Conservation (phyloP, 78 protist species). For the Ministeria vibrans region DNA sequence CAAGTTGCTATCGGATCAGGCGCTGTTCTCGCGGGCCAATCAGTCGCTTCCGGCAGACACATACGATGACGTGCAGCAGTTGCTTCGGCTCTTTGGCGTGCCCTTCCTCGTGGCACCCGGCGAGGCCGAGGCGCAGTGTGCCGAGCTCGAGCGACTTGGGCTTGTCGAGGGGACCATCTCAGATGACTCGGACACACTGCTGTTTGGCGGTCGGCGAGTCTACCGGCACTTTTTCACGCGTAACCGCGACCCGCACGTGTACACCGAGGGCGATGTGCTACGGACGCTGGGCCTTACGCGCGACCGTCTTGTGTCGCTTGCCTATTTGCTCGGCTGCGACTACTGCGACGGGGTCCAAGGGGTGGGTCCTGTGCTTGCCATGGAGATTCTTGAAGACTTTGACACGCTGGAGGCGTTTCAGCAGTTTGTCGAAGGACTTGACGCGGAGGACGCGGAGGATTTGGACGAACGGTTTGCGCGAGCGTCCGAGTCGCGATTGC, state of each 20-base stretch:
- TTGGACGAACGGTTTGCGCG: neutral
- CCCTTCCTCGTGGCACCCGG: slow-evolving; percentile 44
- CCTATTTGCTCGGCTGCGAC: slow-evolving; percentile 55
- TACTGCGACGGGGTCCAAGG: slow-evolving; percentile 51
- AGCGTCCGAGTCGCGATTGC: neutral
- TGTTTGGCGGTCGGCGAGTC: slow-evolving; percentile 47
- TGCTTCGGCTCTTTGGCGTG: slow-evolving; percentile 42
- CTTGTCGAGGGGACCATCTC: slow-evolving; percentile 40
- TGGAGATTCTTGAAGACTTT: slow-evolving; percentile 23
- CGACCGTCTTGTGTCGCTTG: slow-evolving; percentile 14
- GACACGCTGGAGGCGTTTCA: neutral
- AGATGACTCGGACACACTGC: slow-evolving; percentile 50
- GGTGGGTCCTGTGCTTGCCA: slow-evolving; percentile 41
- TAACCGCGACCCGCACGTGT: neutral
- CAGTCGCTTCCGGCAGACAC: too few relatives aligned
- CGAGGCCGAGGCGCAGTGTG: slow-evolving; percentile 60
- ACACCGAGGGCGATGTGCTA: neutral
- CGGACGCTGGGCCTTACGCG: slow-evolving; percentile 2
- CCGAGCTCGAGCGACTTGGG: slow-evolving; percentile 1
- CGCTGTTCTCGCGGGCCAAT: too few relatives aligned
- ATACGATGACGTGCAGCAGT: too few relatives aligned
- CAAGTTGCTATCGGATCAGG: too few relatives aligned
- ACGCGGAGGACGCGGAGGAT: neutral
- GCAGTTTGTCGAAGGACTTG: neutral
- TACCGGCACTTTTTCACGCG: slow-evolving; percentile 10